A percentile compares a stretch with the other conserved stretches of the same genome.
phyloP scores from a whole-genome alignment of 768 basidiomycete genomes.

The Mycena polygramma region DNA sequence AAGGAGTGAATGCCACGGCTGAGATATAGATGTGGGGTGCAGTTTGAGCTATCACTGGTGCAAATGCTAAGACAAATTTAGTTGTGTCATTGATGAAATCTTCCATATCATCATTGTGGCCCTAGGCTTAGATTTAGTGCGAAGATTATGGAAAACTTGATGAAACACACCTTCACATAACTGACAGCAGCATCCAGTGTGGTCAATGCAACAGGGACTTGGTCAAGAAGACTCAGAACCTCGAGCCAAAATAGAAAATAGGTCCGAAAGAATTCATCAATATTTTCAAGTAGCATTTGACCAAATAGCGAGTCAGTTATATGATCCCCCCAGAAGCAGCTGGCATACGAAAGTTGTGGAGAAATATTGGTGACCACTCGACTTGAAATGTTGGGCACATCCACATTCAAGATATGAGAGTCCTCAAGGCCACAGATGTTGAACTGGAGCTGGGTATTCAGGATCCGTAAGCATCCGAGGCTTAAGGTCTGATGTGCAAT shows the following conservation, averaged over 20 bases:
- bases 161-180: not conserved
- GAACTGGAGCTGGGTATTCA: not conserved
- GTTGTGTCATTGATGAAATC: too few relatives aligned
- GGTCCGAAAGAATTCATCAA: not conserved
- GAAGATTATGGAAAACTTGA: not conserved
- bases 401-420: not conserved
- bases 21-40: not conserved
- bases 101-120: too few relatives aligned
- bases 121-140: not conserved
- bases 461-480: not conserved
- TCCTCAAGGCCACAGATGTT: not conserved
- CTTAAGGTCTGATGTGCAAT: too few relatives aligned
- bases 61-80: not conserved
- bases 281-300: not conserved
- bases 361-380: not conserved
- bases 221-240: constrained; percentile 1
- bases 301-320: too few relatives aligned
- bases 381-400: not conserved
- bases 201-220: not conserved
- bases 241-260: constrained; percentile 22
- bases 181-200: too few relatives aligned
- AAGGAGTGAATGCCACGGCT: not conserved
- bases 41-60: not conserved
- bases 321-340: constrained; percentile 7
- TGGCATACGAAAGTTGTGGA: constrained; percentile 1